Base-by-base conservation (phyloP, 2,329 filamentous ascomycete species). In the Sclerotinia spermophila region DNA sequence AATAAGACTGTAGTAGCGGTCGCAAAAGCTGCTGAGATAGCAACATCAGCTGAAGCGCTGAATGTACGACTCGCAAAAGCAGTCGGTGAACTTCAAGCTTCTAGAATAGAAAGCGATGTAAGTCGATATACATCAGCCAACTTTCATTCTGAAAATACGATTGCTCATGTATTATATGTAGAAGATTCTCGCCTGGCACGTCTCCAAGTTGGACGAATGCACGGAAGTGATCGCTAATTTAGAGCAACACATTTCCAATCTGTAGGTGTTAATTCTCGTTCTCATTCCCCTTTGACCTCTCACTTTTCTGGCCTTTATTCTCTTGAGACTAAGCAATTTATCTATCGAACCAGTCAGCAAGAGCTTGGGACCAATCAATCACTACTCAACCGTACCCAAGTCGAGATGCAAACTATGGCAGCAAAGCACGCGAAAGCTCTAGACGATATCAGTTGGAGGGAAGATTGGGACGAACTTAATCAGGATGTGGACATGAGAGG, bases 341-440 rank as follows among this genome's bases (percentile, higher is more conserved):
- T 30, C 17, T 19, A 35, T 69, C 45, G n/a, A 51, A 30, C 58
- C 71, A 89, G 84, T 74, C 87, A 87, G 76, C 81, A 85, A 51
- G 85, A 89, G 74, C 82, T 86, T 35, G 81, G 84, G 64, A 83
- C 86, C 74, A 85, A 85, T 76, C 86, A 89, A 73, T 85, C 87
- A 55, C 87, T 90, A 77, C 82, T 90, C 40, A 83, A 86, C 59
- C 87, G 87, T 77, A 83, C 89, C 56, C 86, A 87, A 71, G 86
- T 92, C 72, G 85, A 87, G 76, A 82, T 89, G 73, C 87, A 88
- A 74, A 87, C 86, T 33, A 84, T 90, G 74, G 87, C 90, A 81
- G 84, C 88, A 27, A 86, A 88, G 74, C 84, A 85, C 77, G 82
- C 81, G 48, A 78, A 79, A 72, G 82, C 83, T 72, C 78, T 84